Evolutionary conservation across 768 basidiomycete genomes (phyloP), one percentile per base, ranked within the genome.

Genomic region (Tremella yokohamensis): DNA sequence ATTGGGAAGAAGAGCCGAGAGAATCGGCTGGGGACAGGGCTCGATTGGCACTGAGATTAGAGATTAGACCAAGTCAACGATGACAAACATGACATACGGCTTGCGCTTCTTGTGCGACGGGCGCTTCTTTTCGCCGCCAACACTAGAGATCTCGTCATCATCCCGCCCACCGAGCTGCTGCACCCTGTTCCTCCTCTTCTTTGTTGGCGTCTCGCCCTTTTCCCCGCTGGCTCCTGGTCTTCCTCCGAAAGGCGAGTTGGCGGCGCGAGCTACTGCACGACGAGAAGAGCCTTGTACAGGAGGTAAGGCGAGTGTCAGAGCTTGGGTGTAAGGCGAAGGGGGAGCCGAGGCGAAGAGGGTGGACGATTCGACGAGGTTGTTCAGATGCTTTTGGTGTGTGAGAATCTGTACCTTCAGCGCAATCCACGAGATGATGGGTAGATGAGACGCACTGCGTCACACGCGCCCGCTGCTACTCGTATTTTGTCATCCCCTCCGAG

Each of bases 401-500:
- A 75, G 69, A 49, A 78, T 63, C 77, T 78, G 56, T 16, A 12
- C 19, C 2, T 15, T 56, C 37, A 58, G 60, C 58, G 39, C 24
- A 15, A 12, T 24, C n/a, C 7, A 40, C 15, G 22, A 49, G 12
- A 11, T 47, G 37, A 39, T 44, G 8, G 24, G 37, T 20, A 40
- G 44, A 20, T 22, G 25, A 13, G 77, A 69, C 85, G 84, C 77
- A 97, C 85, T 68, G 84, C 87, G 79, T 97, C 92, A 38, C 89
- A 89, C 24, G 91, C 91, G 62, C 85, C 86, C 65, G 87, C 90
- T 18, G 90, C 90, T 60, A 94, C 90, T 70, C 90, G 84, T 77
- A 97, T 94, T 81, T 97, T 97, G 84, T 98, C 96, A 77, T 97
- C 94, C 54, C 89, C 89, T 24, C 94, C 93, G 60, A 91, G 83